Conservation (phyloP, 371 early-diverging fungal species). For the Mortierella sp. region DNA sequence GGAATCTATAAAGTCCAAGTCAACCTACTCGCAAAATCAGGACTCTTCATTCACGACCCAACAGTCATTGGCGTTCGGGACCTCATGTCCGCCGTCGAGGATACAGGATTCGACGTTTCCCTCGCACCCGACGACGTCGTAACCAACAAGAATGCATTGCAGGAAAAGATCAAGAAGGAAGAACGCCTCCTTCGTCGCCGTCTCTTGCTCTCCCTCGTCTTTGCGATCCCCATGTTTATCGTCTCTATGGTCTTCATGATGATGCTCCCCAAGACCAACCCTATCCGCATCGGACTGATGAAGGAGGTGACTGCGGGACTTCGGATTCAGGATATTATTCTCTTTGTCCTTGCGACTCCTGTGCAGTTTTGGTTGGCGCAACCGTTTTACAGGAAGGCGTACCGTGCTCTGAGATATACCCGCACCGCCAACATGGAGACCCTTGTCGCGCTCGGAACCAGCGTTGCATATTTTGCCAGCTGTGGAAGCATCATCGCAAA, state of each 20-base stretch:
- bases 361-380: constrained; percentile 71
- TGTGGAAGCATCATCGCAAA: constrained; percentile 69
- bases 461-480: constrained; percentile 74
- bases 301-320: constrained; percentile 62
- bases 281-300: constrained; percentile 60
- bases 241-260: constrained; percentile 75
- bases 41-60: constrained; percentile 72
- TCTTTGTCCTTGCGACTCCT: constrained; percentile 69
- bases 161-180: constrained; percentile 66
- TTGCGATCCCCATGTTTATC: constrained; percentile 74
- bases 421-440: constrained; percentile 82
- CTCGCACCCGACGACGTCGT: constrained; percentile 57
- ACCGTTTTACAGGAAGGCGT: constrained; percentile 70
- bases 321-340: constrained; percentile 63
- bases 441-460: constrained; percentile 76
- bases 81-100: constrained; percentile 69
- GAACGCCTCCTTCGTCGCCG: constrained; percentile 58
- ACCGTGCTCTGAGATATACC: constrained; percentile 68
- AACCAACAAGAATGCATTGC: constrained; percentile 61
- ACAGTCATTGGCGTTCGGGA: constrained; percentile 64
- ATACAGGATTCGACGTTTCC: constrained; percentile 73
- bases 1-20: constrained; percentile 77
- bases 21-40: constrained; percentile 75
- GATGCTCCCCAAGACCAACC: constrained; percentile 64
- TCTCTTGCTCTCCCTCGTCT: constrained; percentile 68